Conservation (phyloP, 2,329 filamentous ascomycete genomes). For the Immersiporthe knoxdaviesiana region DNA sequence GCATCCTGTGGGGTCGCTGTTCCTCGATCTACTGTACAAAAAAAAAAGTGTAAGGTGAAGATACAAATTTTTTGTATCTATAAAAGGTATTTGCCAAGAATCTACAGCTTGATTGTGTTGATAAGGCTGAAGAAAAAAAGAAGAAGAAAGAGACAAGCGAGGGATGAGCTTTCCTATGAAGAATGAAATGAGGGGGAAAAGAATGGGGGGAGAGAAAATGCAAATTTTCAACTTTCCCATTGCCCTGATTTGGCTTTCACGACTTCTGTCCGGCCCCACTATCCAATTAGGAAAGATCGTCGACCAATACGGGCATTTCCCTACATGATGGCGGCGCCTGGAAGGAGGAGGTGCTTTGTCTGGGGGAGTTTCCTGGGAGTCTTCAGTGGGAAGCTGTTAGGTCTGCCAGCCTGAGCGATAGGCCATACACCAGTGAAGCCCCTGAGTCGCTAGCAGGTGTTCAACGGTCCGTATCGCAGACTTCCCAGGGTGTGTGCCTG, state of each 20-base stretch:
- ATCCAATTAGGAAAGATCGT: slow-evolving; percentile 10
- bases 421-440: too few species aligned
- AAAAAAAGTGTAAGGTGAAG: background rate
- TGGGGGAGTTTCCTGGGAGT: background rate
- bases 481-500: background rate
- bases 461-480: background rate
- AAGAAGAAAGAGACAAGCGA: background rate
- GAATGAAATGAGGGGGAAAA: background rate
- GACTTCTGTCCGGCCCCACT: slow-evolving; percentile 17
- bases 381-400: slow-evolving; percentile 2
- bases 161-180: background rate
- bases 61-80: background rate
- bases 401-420: background rate
- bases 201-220: slow-evolving; percentile 16
- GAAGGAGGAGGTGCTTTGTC: background rate
- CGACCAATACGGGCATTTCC: background rate
- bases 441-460: slow-evolving; percentile 2
- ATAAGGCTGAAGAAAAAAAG: background rate
- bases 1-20: background rate
- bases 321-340: background rate
- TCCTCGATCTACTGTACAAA: background rate
- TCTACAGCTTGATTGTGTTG: background rate
- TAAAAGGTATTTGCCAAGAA: too few species aligned
- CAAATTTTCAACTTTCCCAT: slow-evolving; percentile 29
- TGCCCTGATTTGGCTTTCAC: slow-evolving; percentile 12